Evolutionary conservation across 441 rosid genomes (phyloP).

Genomic region (Eruca vesicaria): DNA sequence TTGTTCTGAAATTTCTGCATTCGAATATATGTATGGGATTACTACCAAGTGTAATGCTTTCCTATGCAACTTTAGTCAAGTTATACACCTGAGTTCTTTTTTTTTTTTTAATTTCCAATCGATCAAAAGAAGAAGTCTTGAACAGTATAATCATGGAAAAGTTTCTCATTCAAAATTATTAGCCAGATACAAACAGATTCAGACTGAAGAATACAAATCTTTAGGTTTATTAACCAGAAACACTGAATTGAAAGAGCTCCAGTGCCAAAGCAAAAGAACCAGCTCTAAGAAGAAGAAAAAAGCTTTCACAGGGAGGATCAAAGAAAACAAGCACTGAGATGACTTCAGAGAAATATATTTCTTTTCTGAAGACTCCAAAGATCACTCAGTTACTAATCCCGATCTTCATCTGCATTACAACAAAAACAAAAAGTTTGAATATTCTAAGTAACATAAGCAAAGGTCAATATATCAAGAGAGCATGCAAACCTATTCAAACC

Average conservation of each 20-base stretch:
- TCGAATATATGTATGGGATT: too few species aligned
- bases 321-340: conserved; percentile 18
- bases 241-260: background rate
- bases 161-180: conserved; percentile 29
- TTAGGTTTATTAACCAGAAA: background rate
- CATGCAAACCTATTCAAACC: background rate
- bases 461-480: background rate
- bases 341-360: background rate
- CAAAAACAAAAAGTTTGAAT: background rate
- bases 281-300: conserved; percentile 2
- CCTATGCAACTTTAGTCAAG: too few species aligned
- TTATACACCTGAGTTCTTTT: background rate
- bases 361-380: background rate
- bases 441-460: background rate
- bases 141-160: background rate
- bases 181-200: conserved; percentile 29
- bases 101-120: background rate
- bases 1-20: too few species aligned
- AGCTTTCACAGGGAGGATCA: conserved; percentile 19
- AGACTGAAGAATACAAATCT: conserved; percentile 9
- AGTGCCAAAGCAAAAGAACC: conserved; percentile 22
- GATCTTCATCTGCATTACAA: conserved; percentile 37
- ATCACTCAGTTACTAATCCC: conserved; percentile 16
- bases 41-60: too few species aligned
- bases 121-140: background rate